A percentile compares a stretch with the other conserved stretches of the same genome.
phyloP scores from a whole-genome alignment of 306 rosid species.

The Gynostemma pentaphyllum region DNA sequence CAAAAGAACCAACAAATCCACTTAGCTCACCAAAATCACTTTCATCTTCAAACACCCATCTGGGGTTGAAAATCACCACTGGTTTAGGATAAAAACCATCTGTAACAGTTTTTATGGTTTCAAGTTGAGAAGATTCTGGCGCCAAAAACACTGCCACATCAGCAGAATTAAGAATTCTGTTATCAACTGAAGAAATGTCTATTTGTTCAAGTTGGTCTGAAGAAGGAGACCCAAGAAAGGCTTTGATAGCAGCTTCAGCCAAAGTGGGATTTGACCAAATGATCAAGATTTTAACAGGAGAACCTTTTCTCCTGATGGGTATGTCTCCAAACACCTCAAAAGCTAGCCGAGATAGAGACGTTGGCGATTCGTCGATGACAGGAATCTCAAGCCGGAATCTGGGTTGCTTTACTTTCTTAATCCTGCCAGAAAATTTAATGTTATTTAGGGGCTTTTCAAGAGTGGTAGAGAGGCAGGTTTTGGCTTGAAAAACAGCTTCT shows the following conservation, averaged over 20 bases:
- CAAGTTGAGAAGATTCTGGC: constrained; percentile 48
- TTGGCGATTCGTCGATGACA: constrained; percentile 51
- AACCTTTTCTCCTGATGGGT: constrained; percentile 52
- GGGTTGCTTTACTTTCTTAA: constrained; percentile 65
- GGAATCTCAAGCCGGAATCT: constrained; percentile 68
- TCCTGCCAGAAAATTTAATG: constrained; percentile 44
- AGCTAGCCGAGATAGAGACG: constrained; percentile 49
- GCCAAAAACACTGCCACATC: constrained; percentile 57
- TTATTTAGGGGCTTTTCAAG: constrained; percentile 76
- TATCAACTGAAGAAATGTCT: constrained; percentile 39
- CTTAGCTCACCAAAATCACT: constrained; percentile 39
- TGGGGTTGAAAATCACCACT: constrained; percentile 70
- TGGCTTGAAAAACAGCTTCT: constrained; percentile 70
- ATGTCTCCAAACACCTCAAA: constrained; percentile 46
- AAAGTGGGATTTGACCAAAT: constrained; percentile 42
- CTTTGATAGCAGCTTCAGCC: constrained; percentile 33
- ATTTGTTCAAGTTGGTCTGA: constrained; percentile 32
- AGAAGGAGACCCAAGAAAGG: constrained; percentile 37
- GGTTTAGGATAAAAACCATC: constrained; percentile 62
- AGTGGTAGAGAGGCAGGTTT: constrained; percentile 56
- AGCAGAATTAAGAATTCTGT: constrained; percentile 29
- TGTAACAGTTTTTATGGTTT: constrained; percentile 25
- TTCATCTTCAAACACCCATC: constrained; percentile 79
- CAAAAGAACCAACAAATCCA: constrained; percentile 65
- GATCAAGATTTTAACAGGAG: constrained; percentile 31